Conservation (phyloP, 169 alveolate species). For the Cryptosporidium sp. region DNA sequence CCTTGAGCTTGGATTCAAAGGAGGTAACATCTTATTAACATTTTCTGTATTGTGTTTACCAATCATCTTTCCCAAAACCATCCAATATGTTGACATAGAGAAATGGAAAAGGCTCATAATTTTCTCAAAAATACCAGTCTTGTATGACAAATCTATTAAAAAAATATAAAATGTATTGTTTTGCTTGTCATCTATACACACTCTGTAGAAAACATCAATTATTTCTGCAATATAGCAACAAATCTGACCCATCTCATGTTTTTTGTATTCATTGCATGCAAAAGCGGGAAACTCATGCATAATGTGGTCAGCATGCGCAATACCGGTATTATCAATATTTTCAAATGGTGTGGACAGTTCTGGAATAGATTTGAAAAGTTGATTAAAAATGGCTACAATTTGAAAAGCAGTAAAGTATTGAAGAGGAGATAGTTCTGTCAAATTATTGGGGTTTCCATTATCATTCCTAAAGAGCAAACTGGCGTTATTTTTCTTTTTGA, state of each 20-base stretch:
- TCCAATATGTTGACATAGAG: constrained; percentile 58
- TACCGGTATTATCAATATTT: neutral
- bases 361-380: constrained; percentile 38
- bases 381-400: constrained; percentile 32
- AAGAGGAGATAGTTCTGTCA: constrained; percentile 57
- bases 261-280: neutral
- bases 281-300: neutral
- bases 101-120: constrained; percentile 44
- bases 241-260: constrained; percentile 37
- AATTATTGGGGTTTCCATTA: neutral
- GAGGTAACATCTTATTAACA: constrained; percentile 40
- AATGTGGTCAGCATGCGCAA: neutral
- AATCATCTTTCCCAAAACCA: constrained; percentile 37
- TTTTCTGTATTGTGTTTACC: constrained; percentile 28
- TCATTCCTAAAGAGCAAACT: constrained; percentile 40
- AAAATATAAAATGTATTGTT: constrained; percentile 64
- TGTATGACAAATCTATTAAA: constrained; percentile 41
- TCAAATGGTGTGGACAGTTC: constrained; percentile 18
- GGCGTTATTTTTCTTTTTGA: constrained; percentile 24
- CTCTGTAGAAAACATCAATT: constrained; percentile 59
- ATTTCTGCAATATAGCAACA: constrained; percentile 62
- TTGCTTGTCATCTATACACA: constrained; percentile 61
- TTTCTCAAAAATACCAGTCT: constrained; percentile 30
- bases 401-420: constrained; percentile 58
- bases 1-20: constrained; percentile 41